Conservation (phyloP, 2,329 filamentous ascomycete genomes). For the Fusarium tanahbumbuense region DNA sequence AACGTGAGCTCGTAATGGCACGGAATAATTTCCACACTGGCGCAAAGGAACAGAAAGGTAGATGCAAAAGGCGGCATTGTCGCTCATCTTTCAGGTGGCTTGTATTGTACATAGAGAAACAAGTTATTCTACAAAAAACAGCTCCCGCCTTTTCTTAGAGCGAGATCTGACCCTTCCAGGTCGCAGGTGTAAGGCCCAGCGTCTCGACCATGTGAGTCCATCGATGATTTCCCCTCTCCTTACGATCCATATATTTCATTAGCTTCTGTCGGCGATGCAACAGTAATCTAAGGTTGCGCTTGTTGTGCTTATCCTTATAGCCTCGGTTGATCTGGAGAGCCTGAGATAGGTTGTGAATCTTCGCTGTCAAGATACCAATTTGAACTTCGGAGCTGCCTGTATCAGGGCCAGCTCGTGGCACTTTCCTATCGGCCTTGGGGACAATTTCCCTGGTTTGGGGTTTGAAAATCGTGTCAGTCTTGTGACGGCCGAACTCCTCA, state of each 20-base stretch:
- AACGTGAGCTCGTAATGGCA: conserved; percentile 53
- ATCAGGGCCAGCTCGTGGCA: conserved; percentile 82
- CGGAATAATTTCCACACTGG: conserved; percentile 48
- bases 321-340: conserved; percentile 75
- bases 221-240: conserved; percentile 89
- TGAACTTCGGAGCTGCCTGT: conserved; percentile 98
- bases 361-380: conserved; percentile 92
- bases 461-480: conserved; percentile 78
- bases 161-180: conserved; percentile 88
- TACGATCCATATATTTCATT: conserved; percentile 84
- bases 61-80: conserved; percentile 45
- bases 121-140: conserved; percentile 57
- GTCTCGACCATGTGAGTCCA: conserved; percentile 89
- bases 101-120: conserved; percentile 64
- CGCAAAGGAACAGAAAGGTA: conserved; percentile 49
- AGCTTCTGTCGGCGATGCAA: conserved; percentile 92
- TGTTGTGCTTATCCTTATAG: conserved; percentile 92
- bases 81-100: conserved; percentile 48
- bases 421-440: conserved; percentile 53
- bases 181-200: conserved; percentile 86
- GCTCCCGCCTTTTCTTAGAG: conserved; percentile 42
- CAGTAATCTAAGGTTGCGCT: conserved; percentile 85
- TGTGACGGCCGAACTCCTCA: conserved; percentile 88
- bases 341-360: conserved; percentile 85
- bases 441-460: conserved; percentile 66